Percentiles rank a stretch among this genome's conserved stretches.
Conservation (phyloP, 164 flowering plant species). For the Aristolochia contorta region DNA sequence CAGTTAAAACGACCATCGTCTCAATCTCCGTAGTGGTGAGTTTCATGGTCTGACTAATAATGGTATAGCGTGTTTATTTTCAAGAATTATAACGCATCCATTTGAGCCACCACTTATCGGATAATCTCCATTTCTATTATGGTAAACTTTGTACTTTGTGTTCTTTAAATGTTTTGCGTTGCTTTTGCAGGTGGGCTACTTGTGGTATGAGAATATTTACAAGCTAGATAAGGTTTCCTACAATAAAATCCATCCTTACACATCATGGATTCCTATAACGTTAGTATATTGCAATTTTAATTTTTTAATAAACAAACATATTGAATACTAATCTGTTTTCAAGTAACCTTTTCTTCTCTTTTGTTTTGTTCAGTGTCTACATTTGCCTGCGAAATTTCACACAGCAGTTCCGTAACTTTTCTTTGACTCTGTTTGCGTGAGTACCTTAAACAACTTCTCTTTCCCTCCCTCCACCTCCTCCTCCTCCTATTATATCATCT, state of each 20-base stretch:
- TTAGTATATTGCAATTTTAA: conserved; percentile 26
- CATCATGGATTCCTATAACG: conserved; percentile 99
- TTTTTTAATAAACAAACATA: background rate
- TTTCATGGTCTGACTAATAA: conserved; percentile 14
- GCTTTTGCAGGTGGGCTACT: conserved; percentile 54
- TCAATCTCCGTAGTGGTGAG: conserved; percentile 58
- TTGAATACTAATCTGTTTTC: too few relatives aligned
- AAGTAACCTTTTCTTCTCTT: background rate
- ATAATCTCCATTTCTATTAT: too few relatives aligned
- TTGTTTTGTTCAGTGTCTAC: conserved; percentile 57
- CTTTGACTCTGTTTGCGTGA: conserved; percentile 92
- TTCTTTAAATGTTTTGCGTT: background rate
- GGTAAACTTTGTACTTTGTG: too few relatives aligned
- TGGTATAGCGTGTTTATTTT: background rate
- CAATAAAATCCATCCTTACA: conserved; percentile 91
- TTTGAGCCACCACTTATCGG: too few relatives aligned
- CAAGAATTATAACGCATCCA: too few relatives aligned
- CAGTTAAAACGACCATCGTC: conserved; percentile 59
- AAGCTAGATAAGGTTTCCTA: conserved; percentile 88
- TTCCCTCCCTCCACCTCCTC: background rate
- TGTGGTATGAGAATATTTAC: conserved; percentile 92
- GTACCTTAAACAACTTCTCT: conserved; percentile 13
- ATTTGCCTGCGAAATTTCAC: conserved; percentile 89
- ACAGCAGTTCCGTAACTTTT: conserved; percentile 74
- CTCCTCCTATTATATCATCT: background rate